These are phyloP conservation scores for Suillus sp. DNA, from an alignment of 768 basidiomycete genomes.

Conservation along the genomic window DNA sequence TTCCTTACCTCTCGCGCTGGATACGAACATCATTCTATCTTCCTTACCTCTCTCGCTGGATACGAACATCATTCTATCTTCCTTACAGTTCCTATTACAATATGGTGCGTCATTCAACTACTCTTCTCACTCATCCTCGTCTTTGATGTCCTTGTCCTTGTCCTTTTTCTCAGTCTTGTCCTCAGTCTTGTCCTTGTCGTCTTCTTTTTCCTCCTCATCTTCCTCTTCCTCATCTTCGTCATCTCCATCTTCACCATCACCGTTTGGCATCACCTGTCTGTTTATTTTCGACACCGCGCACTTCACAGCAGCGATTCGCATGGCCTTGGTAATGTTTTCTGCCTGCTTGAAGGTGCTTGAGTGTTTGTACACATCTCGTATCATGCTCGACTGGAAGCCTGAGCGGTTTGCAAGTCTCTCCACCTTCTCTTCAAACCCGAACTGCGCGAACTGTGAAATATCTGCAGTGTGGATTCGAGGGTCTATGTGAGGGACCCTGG, in stretches of 20 bases:
- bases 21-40: constrained; percentile 92
- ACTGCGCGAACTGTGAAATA: background rate
- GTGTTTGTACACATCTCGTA: background rate
- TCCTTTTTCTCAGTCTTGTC: background rate
- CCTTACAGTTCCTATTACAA: constrained; percentile 49
- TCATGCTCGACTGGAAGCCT: background rate
- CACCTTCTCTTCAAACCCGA: background rate
- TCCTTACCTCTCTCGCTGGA: constrained; percentile 83
- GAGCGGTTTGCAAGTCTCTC: background rate
- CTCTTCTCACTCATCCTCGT: background rate
- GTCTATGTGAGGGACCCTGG: background rate
- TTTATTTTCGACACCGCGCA: background rate
- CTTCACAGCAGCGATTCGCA: background rate
- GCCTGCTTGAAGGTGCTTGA: background rate
- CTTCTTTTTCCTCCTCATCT: background rate
- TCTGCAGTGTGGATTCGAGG: background rate
- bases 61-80: constrained; percentile 92
- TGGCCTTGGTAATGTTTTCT: background rate
- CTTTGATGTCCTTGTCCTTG: background rate
- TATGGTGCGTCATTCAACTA: background rate
- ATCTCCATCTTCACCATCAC: background rate
- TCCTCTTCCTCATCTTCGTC: background rate
- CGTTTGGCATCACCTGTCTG: background rate
- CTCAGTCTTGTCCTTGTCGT: background rate
- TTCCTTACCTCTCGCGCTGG: constrained; percentile 77